Percentiles rank a stretch among this genome's conserved stretches.
phyloP scores from a whole-genome alignment of 768 basidiomycete species.

The Boletus sp. region DNA sequence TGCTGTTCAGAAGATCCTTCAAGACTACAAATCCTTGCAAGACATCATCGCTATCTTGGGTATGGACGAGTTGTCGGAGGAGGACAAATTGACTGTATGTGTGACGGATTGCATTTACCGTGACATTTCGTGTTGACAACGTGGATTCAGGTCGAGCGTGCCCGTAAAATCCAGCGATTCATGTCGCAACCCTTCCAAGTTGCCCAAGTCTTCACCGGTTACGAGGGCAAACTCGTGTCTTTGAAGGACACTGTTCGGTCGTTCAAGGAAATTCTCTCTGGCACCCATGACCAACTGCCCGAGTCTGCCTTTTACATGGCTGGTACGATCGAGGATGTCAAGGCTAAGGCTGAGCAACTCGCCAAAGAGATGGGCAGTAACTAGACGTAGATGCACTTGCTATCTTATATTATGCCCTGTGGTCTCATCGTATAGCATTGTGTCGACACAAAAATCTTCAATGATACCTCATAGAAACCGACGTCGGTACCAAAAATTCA shows the following conservation, averaged over 20 bases:
- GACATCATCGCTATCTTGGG: constrained; percentile 99
- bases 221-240: constrained; percentile 94
- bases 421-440: constrained; percentile 12
- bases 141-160: constrained; percentile 81
- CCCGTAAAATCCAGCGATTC: constrained; percentile 98
- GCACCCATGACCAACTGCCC: constrained; percentile 83
- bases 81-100: constrained; percentile 86
- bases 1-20: constrained; percentile 94
- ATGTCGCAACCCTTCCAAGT: constrained; percentile 99
- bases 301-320: constrained; percentile 99
- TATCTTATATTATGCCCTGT: neutral
- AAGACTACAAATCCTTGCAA: constrained; percentile 95
- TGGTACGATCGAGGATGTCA: constrained; percentile 96
- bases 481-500: neutral
- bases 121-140: constrained; percentile 1
- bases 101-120: neutral
- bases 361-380: constrained; percentile 84
- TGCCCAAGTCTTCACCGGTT: constrained; percentile 99
- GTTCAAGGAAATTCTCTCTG: constrained; percentile 96
- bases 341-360: constrained; percentile 95
- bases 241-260: constrained; percentile 96
- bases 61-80: constrained; percentile 99
- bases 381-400: constrained; percentile 23
- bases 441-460: constrained; percentile 4
- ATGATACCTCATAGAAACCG: constrained; percentile 7